Percentiles rank a stretch among this genome's conserved stretches.
Evolutionary conservation across 2,329 filamentous ascomycete species (phyloP).

Genomic region (Talaromyces sp.): DNA sequence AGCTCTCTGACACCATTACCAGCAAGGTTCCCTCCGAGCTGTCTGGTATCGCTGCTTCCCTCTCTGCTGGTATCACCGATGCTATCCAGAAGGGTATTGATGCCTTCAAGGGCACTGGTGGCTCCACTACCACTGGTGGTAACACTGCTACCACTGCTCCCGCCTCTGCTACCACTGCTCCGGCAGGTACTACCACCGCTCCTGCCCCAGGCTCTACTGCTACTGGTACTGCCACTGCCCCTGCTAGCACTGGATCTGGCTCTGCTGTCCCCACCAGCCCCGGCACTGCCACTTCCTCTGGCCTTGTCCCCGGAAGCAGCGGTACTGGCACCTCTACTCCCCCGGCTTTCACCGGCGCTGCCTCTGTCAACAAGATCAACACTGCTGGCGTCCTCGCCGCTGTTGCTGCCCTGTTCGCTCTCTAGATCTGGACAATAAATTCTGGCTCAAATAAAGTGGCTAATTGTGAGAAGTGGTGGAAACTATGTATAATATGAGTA

Average conservation of each 20-base stretch:
- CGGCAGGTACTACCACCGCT: neutral
- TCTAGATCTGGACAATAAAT: constrained; percentile 10
- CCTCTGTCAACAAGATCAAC: constrained; percentile 11
- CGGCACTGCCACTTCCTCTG: constrained; percentile 7
- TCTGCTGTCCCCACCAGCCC: neutral
- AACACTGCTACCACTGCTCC: constrained; percentile 1
- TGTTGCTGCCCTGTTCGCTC: constrained; percentile 14
- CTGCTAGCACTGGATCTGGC: neutral
- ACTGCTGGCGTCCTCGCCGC: constrained; percentile 13
- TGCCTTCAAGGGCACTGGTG: constrained; percentile 17
- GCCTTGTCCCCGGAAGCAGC: constrained; percentile 2
- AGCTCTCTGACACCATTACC: constrained; percentile 22
- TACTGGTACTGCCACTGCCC: constrained; percentile 1
- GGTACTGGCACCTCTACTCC: neutral
- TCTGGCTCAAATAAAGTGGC: neutral
- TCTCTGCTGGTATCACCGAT: constrained; percentile 24
- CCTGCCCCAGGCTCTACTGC: constrained; percentile 1
- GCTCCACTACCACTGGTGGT: neutral
- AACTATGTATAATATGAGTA: neutral
- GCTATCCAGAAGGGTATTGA: constrained; percentile 28
- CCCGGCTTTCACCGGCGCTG: constrained; percentile 13
- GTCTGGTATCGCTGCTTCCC: constrained; percentile 17
- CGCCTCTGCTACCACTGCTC: constrained; percentile 4
- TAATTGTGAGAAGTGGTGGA: neutral
- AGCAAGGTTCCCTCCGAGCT: constrained; percentile 25